Percentiles rank a stretch among this genome's conserved stretches.
Conservation (phyloP, 2,329 filamentous ascomycete species). For the Daldinia eschscholtzii region DNA sequence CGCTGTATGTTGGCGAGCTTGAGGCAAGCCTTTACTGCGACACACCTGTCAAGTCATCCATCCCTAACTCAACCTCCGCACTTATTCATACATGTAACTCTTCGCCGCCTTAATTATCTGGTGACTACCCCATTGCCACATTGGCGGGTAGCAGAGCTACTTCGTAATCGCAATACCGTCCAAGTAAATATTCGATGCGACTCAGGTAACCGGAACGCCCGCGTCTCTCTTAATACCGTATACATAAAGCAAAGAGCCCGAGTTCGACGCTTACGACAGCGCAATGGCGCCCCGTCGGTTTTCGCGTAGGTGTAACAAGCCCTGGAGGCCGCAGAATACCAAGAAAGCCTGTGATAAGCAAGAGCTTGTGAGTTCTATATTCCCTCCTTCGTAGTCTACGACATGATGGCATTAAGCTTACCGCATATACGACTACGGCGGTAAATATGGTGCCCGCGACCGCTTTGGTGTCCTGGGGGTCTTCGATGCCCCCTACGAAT, state of each 20-base stretch:
- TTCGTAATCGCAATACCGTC: conserved; percentile 17
- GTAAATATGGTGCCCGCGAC: conserved; percentile 89
- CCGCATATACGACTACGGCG: conserved; percentile 88
- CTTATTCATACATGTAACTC: conserved; percentile 31
- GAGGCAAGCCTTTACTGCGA: conserved; percentile 7
- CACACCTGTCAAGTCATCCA: conserved; percentile 3
- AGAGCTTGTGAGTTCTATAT: conserved; percentile 17
- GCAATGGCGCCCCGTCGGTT: conserved; percentile 87
- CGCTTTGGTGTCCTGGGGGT: conserved; percentile 78
- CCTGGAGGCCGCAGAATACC: conserved; percentile 91
- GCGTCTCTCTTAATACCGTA: conserved; percentile 30
- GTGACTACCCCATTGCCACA: background rate
- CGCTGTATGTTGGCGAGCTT: background rate
- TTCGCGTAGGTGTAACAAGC: conserved; percentile 85
- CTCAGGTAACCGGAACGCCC: conserved; percentile 36
- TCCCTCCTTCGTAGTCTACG: background rate
- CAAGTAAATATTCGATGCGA: conserved; percentile 17
- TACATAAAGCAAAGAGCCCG: conserved; percentile 21
- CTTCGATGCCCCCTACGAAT: conserved; percentile 80
- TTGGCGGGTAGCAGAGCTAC: background rate
- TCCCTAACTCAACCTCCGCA: conserved; percentile 13
- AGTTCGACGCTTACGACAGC: conserved; percentile 56
- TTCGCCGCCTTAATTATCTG: conserved; percentile 2
- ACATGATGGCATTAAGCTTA: conserved; percentile 63
- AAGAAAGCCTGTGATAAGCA: conserved; percentile 77